Conservation (phyloP, 2,329 filamentous ascomycete genomes). For the Trichoderma sp. region DNA sequence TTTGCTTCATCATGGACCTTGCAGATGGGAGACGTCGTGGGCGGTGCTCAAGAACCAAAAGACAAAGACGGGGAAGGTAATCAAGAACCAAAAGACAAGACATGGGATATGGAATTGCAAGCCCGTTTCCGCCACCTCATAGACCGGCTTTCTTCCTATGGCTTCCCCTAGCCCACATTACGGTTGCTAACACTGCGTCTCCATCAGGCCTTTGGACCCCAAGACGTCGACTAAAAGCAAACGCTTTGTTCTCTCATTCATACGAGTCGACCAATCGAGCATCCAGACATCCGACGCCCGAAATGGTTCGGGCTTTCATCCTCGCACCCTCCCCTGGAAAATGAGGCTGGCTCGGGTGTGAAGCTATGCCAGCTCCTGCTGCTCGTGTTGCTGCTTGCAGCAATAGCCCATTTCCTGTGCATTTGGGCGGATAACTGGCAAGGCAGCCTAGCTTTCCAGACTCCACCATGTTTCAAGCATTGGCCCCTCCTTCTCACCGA, state of each 20-base stretch:
- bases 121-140: background rate
- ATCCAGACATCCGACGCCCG: background rate
- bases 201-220: background rate
- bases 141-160: background rate
- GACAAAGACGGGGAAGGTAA: too few relatives aligned
- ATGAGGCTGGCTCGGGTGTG: background rate
- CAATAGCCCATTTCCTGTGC: background rate
- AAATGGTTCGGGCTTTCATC: background rate
- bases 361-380: background rate
- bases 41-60: background rate
- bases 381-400: background rate
- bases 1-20: background rate
- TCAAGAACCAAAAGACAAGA: background rate
- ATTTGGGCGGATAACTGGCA: background rate
- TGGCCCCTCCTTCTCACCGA: background rate
- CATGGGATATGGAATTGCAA: background rate
- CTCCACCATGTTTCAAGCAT: background rate
- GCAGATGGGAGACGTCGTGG: background rate
- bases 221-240: background rate
- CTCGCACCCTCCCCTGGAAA: background rate
- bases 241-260: background rate
- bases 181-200: background rate
- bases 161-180: background rate
- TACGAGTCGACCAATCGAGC: background rate
- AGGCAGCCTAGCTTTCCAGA: background rate